Evolutionary conservation across 2,329 filamentous ascomycete species (phyloP), one percentile per base, ranked within the genome.

Genomic region (Ceratocystiopsis sp.): DNA sequence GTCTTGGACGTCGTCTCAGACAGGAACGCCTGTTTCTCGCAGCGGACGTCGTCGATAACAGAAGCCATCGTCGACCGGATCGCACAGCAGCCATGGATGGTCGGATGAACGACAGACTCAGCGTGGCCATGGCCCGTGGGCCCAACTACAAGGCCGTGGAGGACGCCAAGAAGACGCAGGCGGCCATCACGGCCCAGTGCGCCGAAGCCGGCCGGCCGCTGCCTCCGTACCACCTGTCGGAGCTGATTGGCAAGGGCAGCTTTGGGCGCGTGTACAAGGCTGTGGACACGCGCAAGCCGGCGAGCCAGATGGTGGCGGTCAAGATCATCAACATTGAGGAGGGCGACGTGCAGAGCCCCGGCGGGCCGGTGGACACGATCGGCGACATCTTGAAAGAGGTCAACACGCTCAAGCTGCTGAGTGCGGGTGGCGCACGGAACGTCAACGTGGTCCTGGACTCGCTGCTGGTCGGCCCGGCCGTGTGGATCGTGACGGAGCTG

Each of bases 401-500:
- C 53, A 74, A 68, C 48, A 71, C 84, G 19, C 64, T 93, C 41
- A 76, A 83, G 53, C 66, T 82, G 45, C 67, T 93, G 42, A 78
- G 79, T 53, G 78, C 84, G 50, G 80, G 71, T 50, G 79, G 77
- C 40, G 83, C 83, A 16, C 72, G 73, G 51, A 89, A 89, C 55
- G 78, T 93, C 61, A 91, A 89, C 56, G 72, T 78, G 52, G 80
- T 89, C 42, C 78, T 87, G 52, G 83, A 87, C 50, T 82, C 82
- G 5, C 68, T 87, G 17, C 76, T 81, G 10, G 75, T 89, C 35
- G 80, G 81, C 37, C 78, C 81, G 51, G 75, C 84, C 47, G 78
- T 93, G 63, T 93, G 84, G 84, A 84, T 91, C 65, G 75, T 91
- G 44, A 87, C 81, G 46, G 83, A 91, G 61, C 86, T 87, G 58